Evolutionary conservation across 305 asterid genomes (phyloP), one percentile per base, ranked within the genome.

Genomic region (Fraxinus baroniana): DNA sequence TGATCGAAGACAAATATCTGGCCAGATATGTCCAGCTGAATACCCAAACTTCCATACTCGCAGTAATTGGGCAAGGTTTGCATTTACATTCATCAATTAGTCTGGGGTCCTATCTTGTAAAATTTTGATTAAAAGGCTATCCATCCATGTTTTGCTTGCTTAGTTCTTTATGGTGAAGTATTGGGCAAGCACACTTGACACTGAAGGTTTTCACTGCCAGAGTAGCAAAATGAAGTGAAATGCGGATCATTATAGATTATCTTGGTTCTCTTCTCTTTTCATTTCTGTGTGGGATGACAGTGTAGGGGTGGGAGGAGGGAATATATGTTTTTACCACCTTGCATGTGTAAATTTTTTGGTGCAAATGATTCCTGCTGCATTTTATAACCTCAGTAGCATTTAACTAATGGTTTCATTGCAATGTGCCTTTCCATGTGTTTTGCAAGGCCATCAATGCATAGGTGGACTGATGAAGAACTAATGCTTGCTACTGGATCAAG

Each of bases 401-500:
- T 64, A 37, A 52, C 36, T 52, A 68, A 62, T 75, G 64, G 36
- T 66, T 66, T 22, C 73, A 26, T 66, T 22, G 35, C 35, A 26
- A 66, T 66, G 35, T 60, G 70, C 32, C 15, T 60, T 60, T 24
- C 73, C 73, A 66, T 24, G 17, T 84, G 30, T 39, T 52, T 66
- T 81, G 33, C 66, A 81, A 76, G 83, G 83, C 82, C 88, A 60
- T 84, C 46, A 26, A 44, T 68, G 57, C 81, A 89, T 85, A 87
- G 89, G 80, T 94, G 98, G 98, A 92, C 90, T 28, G 86, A 83
- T 79, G 96, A 92, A 78, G 97, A 94, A 86, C 87, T 87, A 76
- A 79, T 87, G 90, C 95, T 94, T 82, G 98, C 97, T 46, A 90
- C 96, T 74, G 98, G 98, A 77, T 91, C 94, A 72, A 88, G 80